Evolutionary conservation across 805 yeast genomes (phyloP).

Genomic region (Candida multigemmis): DNA sequence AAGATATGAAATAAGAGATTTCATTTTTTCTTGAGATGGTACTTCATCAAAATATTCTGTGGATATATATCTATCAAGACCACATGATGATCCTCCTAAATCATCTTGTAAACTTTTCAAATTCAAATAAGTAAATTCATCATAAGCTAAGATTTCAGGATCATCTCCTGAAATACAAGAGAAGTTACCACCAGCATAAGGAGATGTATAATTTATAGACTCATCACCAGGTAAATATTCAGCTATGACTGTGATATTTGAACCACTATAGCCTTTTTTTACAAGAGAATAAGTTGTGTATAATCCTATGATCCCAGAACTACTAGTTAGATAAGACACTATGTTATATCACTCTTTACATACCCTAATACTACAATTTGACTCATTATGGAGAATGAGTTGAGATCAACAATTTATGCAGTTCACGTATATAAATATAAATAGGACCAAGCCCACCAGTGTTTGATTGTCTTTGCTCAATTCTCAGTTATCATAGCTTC

Average conservation of each 20-base stretch:
- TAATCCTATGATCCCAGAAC: conserved; percentile 61
- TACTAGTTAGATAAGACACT: conserved; percentile 1
- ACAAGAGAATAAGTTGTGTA: conserved; percentile 49
- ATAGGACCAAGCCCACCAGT: neutral
- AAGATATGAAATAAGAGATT: conserved; percentile 39
- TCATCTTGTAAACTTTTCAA: conserved; percentile 30
- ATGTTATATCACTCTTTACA: conserved; percentile 1
- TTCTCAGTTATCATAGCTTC: conserved; percentile 4
- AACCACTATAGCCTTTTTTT: conserved; percentile 27
- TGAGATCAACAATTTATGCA: too few relatives aligned
- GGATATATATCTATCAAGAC: conserved; percentile 47
- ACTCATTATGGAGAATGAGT: too few relatives aligned
- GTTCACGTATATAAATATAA: neutral
- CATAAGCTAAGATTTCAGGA: conserved; percentile 32
- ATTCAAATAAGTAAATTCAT: conserved; percentile 47
- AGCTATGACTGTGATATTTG: conserved; percentile 49
- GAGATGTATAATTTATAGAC: conserved; percentile 66
- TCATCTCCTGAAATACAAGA: conserved; percentile 50
- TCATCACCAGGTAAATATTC: conserved; percentile 73
- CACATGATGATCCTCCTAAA: conserved; percentile 45
- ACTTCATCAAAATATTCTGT: conserved; percentile 48
- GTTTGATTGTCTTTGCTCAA: neutral
- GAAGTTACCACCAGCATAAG: conserved; percentile 54
- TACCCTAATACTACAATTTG: neutral
- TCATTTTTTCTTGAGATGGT: conserved; percentile 39